Base-by-base conservation (phyloP, 176 grass and related monocot species). In the maize (Zea mays) region DNA sequence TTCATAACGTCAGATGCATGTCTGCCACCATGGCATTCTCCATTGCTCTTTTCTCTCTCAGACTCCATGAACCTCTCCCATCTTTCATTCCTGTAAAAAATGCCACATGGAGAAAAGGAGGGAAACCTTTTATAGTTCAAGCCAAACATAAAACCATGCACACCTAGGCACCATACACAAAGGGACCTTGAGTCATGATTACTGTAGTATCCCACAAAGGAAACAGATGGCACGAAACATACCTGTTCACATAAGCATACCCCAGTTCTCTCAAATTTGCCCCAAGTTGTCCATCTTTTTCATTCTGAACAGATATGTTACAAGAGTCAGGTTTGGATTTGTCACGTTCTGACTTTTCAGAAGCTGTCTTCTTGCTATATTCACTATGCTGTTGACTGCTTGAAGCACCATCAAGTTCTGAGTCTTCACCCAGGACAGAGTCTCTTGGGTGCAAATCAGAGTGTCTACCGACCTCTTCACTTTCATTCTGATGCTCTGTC, bases 211-310 rank as follows among this genome's bases (percentile, higher is more conserved):
- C 33, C 6, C 76, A 56, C 46, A 76, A 69, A 48, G 74, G 19
- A 71, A 76, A 81, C 4, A 49, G 50, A 65, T 45, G 46, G 51
- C 48, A 68, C 5, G 5, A 81, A 50, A 72, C 71, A 72, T 88
- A 88, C 86, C 86, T 88, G 64, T 88, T 88, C n/a, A 88, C 86
- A 81, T 81, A 66, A 50, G 58, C 41, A 81, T 81, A 48, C 5
- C 46, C 71, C 65, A 80, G 3, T 48, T 76, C 81, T 88, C 40
- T 60, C 81, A 52, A 71, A 10, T 76, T 76, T 62, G 81, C 63
- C 21, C 41, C 77, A 63, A 81, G 43, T 76, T 72, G 86, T 21
- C 77, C 72, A 49, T 81, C 77, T 72, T 38, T 76, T 81, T 72
- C 86, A 67, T 77, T 88, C 48, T 76, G 82, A 65, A 84, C 21